phyloP scores from a whole-genome alignment of 2,329 filamentous ascomycete genomes.

The Botrytis deweyae region DNA sequence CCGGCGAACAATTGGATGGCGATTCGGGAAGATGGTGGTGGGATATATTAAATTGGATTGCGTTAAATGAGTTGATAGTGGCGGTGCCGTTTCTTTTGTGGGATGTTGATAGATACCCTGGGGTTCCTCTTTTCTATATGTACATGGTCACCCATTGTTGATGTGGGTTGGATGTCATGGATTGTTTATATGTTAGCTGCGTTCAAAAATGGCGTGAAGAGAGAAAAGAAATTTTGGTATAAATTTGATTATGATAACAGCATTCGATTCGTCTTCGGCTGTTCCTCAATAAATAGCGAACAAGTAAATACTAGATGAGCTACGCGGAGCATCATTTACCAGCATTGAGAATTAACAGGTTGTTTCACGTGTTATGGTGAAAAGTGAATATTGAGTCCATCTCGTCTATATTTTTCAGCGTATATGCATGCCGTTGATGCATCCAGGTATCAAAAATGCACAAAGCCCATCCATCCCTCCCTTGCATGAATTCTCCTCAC shows the following conservation, averaged over 20 bases:
- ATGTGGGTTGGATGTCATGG: neutral
- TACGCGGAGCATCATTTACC: neutral
- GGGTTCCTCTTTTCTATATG: slow-evolving; percentile 10
- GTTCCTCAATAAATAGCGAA: too few relatives aligned
- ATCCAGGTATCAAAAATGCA: slow-evolving; percentile 14
- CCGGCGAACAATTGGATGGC: neutral
- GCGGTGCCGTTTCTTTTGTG: slow-evolving; percentile 13
- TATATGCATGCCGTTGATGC: slow-evolving; percentile 13
- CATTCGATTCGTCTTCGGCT: neutral
- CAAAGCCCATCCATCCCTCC: neutral
- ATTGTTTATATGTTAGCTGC: neutral
- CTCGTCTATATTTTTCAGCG: neutral
- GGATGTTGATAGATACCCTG: slow-evolving; percentile 16
- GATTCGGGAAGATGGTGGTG: neutral
- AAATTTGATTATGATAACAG: neutral
- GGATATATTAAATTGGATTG: slow-evolving; percentile 1
- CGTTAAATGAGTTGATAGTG: neutral
- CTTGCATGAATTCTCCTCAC: neutral
- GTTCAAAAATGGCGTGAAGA: neutral
- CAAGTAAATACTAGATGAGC: neutral
- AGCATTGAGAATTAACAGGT: neutral
- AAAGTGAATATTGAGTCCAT: neutral
- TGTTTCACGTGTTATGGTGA: neutral
- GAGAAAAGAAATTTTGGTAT: neutral
- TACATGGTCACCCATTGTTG: neutral